phyloP scores from a whole-genome alignment of 768 basidiomycete species.

The Rhodotorula diobovata region DNA sequence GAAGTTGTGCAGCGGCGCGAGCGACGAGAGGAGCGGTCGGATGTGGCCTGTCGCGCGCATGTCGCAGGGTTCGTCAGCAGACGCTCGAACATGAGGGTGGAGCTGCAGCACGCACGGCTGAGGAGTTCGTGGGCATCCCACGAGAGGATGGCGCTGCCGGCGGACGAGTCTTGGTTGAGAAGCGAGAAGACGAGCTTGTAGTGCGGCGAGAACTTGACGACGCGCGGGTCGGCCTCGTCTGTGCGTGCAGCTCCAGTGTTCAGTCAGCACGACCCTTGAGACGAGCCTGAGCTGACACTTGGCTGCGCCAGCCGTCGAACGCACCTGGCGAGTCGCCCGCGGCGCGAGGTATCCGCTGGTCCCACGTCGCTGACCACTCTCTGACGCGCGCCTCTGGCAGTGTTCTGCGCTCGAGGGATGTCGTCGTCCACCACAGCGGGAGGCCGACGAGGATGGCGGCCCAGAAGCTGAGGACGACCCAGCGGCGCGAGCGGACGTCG shows the following conservation, averaged over 20 bases:
- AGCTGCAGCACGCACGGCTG: constrained; percentile 53
- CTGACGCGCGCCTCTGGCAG: constrained; percentile 63
- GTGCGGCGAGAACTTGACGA: constrained; percentile 70
- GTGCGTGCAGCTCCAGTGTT: no score
- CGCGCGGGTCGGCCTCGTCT: constrained; percentile 49
- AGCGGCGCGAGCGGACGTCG: constrained; percentile 51
- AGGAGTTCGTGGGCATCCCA: constrained; percentile 74
- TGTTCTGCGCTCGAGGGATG: constrained; percentile 76
- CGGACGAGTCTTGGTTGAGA: constrained; percentile 79
- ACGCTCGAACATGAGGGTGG: neutral
- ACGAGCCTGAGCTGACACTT: no score
- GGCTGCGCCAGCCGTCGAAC: neutral
- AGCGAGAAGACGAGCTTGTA: constrained; percentile 88
- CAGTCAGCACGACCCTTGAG: no score
- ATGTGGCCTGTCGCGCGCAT: constrained; percentile 59
- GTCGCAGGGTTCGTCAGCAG: neutral
- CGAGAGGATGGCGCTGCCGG: constrained; percentile 54
- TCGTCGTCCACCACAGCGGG: constrained; percentile 91
- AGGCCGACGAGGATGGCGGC: constrained; percentile 65
- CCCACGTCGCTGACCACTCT: constrained; percentile 44
- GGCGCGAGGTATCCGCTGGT: constrained; percentile 10
- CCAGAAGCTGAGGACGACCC: constrained; percentile 74
- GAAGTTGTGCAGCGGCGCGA: constrained; percentile 75
- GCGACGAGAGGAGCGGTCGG: constrained; percentile 58
- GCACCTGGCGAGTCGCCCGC: neutral